phyloP scores from a whole-genome alignment of 1,284 basidiomycete genomes.

The Gastroboletus turbinatus region DNA sequence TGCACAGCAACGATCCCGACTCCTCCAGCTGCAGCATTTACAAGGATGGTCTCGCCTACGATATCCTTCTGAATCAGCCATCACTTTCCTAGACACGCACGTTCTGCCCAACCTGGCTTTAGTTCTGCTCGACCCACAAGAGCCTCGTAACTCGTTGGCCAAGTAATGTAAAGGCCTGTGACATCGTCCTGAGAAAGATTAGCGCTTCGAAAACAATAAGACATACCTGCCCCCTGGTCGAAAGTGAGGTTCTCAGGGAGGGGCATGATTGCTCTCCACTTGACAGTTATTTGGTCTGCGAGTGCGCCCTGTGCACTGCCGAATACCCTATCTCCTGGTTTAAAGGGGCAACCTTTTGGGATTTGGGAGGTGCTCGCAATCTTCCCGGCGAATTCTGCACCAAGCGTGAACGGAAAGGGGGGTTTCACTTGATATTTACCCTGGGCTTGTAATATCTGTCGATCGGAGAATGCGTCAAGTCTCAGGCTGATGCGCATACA shows the following conservation, averaged over 20 bases:
- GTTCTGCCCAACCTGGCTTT: slow-evolving; percentile 53
- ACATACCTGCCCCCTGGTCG: slow-evolving; percentile 61
- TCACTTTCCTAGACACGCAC: neutral
- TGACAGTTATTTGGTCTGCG: slow-evolving; percentile 67
- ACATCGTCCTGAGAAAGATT: slow-evolving; percentile 27
- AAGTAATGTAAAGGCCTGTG: slow-evolving; percentile 74
- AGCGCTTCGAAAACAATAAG: slow-evolving; percentile 31
- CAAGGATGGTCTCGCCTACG: slow-evolving; percentile 83
- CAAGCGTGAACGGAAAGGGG: slow-evolving; percentile 80
- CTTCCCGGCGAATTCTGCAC: slow-evolving; percentile 84
- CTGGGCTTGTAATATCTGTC: slow-evolving; percentile 79
- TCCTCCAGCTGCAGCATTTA: slow-evolving; percentile 88
- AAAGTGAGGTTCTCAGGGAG: slow-evolving; percentile 65
- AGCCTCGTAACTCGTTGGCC: slow-evolving; percentile 88
- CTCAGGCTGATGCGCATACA: neutral
- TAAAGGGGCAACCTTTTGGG: slow-evolving; percentile 78
- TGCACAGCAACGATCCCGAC: slow-evolving; percentile 92
- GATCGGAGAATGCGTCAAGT: neutral
- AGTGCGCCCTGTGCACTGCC: slow-evolving; percentile 83
- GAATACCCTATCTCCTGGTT: slow-evolving; percentile 87
- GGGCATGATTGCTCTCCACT: slow-evolving; percentile 50
- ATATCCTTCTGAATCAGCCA: slow-evolving; percentile 12
- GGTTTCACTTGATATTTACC: slow-evolving; percentile 88
- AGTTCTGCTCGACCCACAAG: slow-evolving; percentile 82
- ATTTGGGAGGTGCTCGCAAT: slow-evolving; percentile 77